Evolutionary conservation across 805 yeast species (phyloP).

Genomic region (Geotrichum ghanense): DNA sequence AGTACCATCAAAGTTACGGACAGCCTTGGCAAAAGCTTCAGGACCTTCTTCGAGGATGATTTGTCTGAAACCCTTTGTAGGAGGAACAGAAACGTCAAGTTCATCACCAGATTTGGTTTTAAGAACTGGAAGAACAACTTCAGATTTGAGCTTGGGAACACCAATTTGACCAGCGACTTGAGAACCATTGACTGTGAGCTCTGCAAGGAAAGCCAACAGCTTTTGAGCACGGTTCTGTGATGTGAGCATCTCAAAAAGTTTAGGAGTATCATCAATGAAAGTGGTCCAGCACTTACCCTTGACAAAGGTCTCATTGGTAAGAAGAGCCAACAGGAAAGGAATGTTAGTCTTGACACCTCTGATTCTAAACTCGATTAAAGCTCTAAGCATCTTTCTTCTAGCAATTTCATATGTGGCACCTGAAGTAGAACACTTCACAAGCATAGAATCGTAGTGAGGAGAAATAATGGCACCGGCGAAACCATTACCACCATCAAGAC

Average conservation of each 20-base stretch:
- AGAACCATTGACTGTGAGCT: slow-evolving; percentile 90
- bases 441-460: slow-evolving; percentile 96
- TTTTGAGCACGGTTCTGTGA: slow-evolving; percentile 97
- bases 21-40: slow-evolving; percentile 77
- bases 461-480: slow-evolving; percentile 94
- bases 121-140: slow-evolving; percentile 65
- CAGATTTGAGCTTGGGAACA: slow-evolving; percentile 65
- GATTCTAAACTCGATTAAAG: slow-evolving; percentile 93
- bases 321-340: slow-evolving; percentile 83
- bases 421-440: slow-evolving; percentile 95
- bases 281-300: slow-evolving; percentile 94
- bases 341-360: slow-evolving; percentile 99
- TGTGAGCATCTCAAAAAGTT: slow-evolving; percentile 83
- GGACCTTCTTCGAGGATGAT: slow-evolving; percentile 79
- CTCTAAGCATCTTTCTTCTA: slow-evolving; percentile 94
- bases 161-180: slow-evolving; percentile 95
- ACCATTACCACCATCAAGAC: slow-evolving; percentile 98
- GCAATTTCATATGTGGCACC: slow-evolving; percentile 96
- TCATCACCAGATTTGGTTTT: slow-evolving; percentile 50
- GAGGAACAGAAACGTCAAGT: slow-evolving; percentile 47
- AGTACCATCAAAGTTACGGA: slow-evolving; percentile 75
- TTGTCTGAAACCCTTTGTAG: slow-evolving; percentile 86
- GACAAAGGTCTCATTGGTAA: slow-evolving; percentile 83
- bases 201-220: slow-evolving; percentile 81
- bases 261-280: slow-evolving; percentile 95